A percentile compares a stretch with the other conserved stretches of the same genome.
Evolutionary conservation across 352 stramenopile genomes (phyloP).

Genomic region (Pythium phragmiticola): DNA sequence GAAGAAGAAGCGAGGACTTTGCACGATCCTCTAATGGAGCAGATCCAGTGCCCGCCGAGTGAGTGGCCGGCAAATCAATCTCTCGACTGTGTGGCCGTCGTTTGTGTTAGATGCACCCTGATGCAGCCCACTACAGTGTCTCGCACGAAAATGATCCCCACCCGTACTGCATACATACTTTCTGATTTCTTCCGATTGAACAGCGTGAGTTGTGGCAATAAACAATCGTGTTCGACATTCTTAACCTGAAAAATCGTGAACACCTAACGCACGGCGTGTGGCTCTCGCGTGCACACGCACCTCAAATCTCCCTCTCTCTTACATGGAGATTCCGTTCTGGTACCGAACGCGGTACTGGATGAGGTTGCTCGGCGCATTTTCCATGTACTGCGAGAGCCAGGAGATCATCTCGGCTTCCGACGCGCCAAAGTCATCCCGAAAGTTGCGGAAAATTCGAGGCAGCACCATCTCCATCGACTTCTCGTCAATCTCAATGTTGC

Average conservation of each 20-base stretch:
- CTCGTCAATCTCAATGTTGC: slow-evolving; percentile 62
- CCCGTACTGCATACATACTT: slow-evolving; percentile 11
- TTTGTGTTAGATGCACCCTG: slow-evolving; percentile 9
- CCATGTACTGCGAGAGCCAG: slow-evolving; percentile 86
- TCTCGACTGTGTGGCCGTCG: slow-evolving; percentile 6
- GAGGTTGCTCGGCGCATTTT: slow-evolving; percentile 61
- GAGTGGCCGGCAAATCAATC: not conserved
- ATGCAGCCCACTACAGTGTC: not conserved
- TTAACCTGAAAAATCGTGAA: not conserved
- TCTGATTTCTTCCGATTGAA: slow-evolving; percentile 11
- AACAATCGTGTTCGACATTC: slow-evolving; percentile 13
- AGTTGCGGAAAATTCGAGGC: slow-evolving; percentile 77
- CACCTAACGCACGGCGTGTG: too few relatives aligned
- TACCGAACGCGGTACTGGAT: slow-evolving; percentile 82
- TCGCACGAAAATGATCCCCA: not conserved
- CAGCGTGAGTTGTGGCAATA: slow-evolving; percentile 16
- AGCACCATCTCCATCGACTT: slow-evolving; percentile 56
- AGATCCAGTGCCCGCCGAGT: not conserved
- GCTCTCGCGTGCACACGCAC: too few relatives aligned
- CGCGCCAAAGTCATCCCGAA: slow-evolving; percentile 84
- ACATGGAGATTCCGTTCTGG: slow-evolving; percentile 63
- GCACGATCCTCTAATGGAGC: slow-evolving; percentile 40
- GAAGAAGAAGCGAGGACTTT: slow-evolving; percentile 52
- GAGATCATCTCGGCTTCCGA: slow-evolving; percentile 84
- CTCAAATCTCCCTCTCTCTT: slow-evolving; percentile 9